Evolutionary conservation across 768 basidiomycete species (phyloP), one percentile per base, ranked within the genome.

Genomic region (Lactifluus rugatus): DNA sequence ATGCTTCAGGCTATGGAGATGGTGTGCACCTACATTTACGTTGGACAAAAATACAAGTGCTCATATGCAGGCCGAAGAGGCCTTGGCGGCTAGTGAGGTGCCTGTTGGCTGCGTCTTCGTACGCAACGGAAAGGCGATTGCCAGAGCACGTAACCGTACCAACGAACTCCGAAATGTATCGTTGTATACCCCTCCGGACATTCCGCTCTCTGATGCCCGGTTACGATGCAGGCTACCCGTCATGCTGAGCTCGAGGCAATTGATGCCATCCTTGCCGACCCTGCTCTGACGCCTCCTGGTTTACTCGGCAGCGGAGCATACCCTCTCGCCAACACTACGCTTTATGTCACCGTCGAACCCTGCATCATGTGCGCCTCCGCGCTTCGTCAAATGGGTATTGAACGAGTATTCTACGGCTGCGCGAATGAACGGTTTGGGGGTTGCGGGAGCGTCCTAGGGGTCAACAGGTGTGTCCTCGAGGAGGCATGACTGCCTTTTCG

Each of bases 311-410:
- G 44, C 10, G 59, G 59, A 14, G 49, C 70, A 45, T 82, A 89
- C 58, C 89, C 90, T 5, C 78, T 99, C 17, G 77, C 78, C 0
- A 76, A 81, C 10, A 94, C 91, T 21, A 89, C 83, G 2, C 81
- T 98, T 28, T 99, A 98, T 70, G 96, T 98, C 52, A 99, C 96
- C 5, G 96, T 99, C 53, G 95, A 99, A 72, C 96, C 95, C 0
- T 99, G 96, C 72, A 93, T 98, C 70, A 98, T 98, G 96, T 99
- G 96, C 64, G 92, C 93, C 13, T 93, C 91, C 23, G 96, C 95
- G 11, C 78, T 99, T 34, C 81, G 95, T 54, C 96, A 98, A 72
- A 72, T 95, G 61, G 94, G 94, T 16, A 91, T 99, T 65, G 84
- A 83, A 57, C 78, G 86, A 62, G 95, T 97, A 6, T 88, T 83